A percentile compares a stretch with the other conserved stretches of the same genome.
phyloP scores from a whole-genome alignment of 345 rosid genomes.

The Murraya paniculata region DNA sequence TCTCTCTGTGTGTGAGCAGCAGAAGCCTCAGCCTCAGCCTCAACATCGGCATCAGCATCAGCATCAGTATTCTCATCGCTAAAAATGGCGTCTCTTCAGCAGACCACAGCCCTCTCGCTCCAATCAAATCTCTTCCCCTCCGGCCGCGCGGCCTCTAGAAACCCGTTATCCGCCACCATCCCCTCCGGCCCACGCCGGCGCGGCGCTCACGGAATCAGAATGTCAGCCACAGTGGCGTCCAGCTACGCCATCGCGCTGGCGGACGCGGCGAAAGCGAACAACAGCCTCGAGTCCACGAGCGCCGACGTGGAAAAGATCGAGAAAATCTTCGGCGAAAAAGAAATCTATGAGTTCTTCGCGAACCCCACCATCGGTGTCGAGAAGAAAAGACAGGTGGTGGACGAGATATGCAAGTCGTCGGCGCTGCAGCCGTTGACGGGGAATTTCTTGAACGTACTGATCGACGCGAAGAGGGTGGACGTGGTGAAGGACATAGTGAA shows the following conservation, averaged over 20 bases:
- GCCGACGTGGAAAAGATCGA: conserved; percentile 78
- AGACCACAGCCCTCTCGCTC: conserved; percentile 38
- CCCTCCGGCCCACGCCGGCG: conserved; percentile 32
- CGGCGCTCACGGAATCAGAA: conserved; percentile 42
- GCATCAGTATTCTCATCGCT: not conserved
- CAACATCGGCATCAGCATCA: not conserved
- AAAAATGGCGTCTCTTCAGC: conserved; percentile 68
- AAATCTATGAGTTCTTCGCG: conserved; percentile 48
- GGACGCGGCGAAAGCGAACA: conserved; percentile 64
- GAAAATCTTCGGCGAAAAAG: conserved; percentile 54
- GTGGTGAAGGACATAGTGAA: conserved; percentile 59
- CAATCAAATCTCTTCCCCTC: conserved; percentile 52
- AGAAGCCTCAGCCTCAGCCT: not conserved
- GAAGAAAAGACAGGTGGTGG: conserved; percentile 56
- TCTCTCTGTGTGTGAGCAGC: not conserved
- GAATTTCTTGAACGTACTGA: conserved; percentile 65
- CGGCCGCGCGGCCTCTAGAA: conserved; percentile 22
- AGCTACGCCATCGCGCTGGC: conserved; percentile 83
- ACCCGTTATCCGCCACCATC: conserved; percentile 21
- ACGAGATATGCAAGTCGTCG: conserved; percentile 49
- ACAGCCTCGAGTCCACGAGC: conserved; percentile 59
- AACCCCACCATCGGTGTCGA: conserved; percentile 51
- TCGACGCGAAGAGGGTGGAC: conserved; percentile 63
- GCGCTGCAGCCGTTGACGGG: conserved; percentile 55
- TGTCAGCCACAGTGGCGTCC: conserved; percentile 55